These are phyloP conservation scores for Citrus australasica DNA, from an alignment of 345 rosid genomes.

Conservation along the genomic window DNA sequence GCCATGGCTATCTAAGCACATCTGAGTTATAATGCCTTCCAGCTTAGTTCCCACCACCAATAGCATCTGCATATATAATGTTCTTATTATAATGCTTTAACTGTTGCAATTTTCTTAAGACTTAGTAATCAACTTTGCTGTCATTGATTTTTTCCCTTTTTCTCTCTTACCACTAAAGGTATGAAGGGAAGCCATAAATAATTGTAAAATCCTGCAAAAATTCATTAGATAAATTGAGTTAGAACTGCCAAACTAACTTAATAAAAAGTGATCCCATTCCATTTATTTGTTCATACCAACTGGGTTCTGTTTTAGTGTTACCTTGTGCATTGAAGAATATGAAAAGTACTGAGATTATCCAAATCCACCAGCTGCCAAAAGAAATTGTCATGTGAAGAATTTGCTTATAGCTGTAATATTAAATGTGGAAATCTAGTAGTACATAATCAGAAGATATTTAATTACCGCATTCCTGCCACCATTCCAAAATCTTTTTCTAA, in stretches of 20 bases:
- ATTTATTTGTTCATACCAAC: background rate
- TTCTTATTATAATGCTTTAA: background rate
- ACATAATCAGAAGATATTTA: background rate
- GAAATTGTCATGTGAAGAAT: background rate
- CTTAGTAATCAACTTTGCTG: background rate
- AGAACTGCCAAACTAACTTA: background rate
- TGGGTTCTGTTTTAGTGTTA: constrained; percentile 18
- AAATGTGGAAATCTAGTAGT: background rate
- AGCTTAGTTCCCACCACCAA: constrained; percentile 55
- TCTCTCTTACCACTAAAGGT: constrained; percentile 59
- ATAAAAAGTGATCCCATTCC: background rate
- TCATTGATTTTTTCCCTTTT: background rate
- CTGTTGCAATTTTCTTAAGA: background rate
- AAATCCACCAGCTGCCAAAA: constrained; percentile 65
- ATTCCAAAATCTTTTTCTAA: constrained; percentile 66
- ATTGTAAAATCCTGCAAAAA: constrained; percentile 48
- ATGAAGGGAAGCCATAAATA: constrained; percentile 79
- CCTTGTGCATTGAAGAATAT: constrained; percentile 73
- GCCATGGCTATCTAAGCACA: constrained; percentile 52
- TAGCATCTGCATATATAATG: constrained; percentile 35
- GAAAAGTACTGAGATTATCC: constrained; percentile 57
- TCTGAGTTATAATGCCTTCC: constrained; percentile 48
- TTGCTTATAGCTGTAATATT: background rate
- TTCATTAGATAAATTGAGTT: background rate
- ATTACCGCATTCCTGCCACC: constrained; percentile 61